Evolutionary conservation across 345 rosid species (phyloP).

Genomic region (Chamaenerion angustifolium): DNA sequence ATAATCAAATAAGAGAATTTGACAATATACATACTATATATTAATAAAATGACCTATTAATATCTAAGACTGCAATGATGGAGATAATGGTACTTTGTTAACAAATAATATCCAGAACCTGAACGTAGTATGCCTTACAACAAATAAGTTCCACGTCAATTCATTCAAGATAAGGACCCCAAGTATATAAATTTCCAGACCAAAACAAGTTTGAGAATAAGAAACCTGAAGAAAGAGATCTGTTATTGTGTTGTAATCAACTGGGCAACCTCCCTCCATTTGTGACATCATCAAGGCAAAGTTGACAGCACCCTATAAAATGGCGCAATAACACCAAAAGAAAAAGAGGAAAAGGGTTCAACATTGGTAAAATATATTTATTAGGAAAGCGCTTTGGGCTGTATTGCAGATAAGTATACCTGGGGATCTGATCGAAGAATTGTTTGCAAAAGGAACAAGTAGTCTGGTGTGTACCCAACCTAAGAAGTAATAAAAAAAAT

Average conservation of each 20-base stretch:
- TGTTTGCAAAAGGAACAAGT: conserved; percentile 95
- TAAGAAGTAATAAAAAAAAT: conserved; percentile 12
- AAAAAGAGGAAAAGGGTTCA: background rate
- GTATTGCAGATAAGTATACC: conserved; percentile 17
- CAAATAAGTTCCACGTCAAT: no score
- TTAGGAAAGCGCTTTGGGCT: background rate
- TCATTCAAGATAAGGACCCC: no score
- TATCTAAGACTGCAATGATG: no score
- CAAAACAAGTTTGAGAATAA: background rate
- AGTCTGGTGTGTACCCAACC: conserved; percentile 98
- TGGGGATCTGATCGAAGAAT: conserved; percentile 97
- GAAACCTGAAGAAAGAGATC: conserved; percentile 98
- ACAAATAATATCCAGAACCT: no score
- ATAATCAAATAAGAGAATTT: no score
- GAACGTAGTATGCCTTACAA: no score
- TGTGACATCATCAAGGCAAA: conserved; percentile 99
- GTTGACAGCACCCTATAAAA: conserved; percentile 83
- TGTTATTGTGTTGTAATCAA: conserved; percentile 91
- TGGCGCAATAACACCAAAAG: background rate
- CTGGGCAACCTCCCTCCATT: conserved; percentile 99
- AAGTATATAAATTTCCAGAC: no score
- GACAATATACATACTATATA: no score
- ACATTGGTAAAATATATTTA: no score
- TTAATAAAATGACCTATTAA: no score
- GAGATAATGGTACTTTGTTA: no score